Base-by-base conservation (phyloP, 805 yeast species). In the Kazachstania viticola region DNA sequence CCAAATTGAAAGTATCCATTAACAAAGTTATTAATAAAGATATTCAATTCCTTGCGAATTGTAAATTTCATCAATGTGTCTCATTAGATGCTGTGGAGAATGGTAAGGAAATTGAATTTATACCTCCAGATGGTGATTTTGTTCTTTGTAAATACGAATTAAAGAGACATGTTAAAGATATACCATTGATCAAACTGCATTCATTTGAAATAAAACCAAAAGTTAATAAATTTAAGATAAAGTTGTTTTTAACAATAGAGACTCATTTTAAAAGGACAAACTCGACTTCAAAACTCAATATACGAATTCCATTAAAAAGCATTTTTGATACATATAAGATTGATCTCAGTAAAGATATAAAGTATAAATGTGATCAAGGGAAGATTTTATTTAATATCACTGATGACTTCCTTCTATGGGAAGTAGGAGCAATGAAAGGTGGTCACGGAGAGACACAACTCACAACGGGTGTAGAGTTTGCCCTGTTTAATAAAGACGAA, bases 41-140 rank as follows among this genome's bases (percentile, higher is more conserved):
- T 34, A 40, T 39, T 21, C 54, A 53, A 15, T 59, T 60, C 42
- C 64, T 75, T 61, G 67, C 72, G 37, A 87, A 81, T 44, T 72
- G 83, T 34, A 78, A 78, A 44, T 82, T 83, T 54, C 94, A 83
- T 51, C 94, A 84, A 58, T 84, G 95, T 58, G 93, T 84, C n/a
- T 65, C 79, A 31, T 58, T 83, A 24, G 71, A 77, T 3, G 65
- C 75, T 31, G 68, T 80, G 40, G 77, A 75, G 43, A 52, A 60
- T 13, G 66, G 68, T 5, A 35, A 39, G 17, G 54, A 73, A 35
- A 73, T 87, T 21, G 71, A 76, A 18, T 87, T 85, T 51, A 72
- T 79, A 13, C 95, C 96, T 12, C 95, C 95, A 0, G 95, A 84
- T 61, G 95, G 95, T 1, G 73, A 72, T 41, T 83, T 82, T 50